Evolutionary conservation across 176 grass and related monocot species (phyloP), one percentile per base, ranked within the genome.

Genomic region (Eragrostis curvula): DNA sequence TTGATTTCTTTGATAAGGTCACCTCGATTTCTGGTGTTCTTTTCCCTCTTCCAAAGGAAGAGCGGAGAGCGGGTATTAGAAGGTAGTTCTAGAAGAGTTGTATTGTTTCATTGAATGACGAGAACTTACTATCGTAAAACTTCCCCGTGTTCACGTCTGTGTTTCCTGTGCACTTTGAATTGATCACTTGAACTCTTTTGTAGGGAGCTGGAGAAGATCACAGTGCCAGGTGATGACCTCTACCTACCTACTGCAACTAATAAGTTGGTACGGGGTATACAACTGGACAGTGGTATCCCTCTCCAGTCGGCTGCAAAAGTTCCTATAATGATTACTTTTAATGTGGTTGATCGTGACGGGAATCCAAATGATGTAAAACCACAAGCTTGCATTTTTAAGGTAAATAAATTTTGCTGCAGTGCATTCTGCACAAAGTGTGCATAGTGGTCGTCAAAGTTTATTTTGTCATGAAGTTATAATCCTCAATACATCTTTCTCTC

Each of bases 271-370:
- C 81, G 77, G 84, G 93, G 96, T 73, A 96, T 99, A 86, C 92
- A 93, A 79, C 71, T 99, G 82, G 93, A 96, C 80, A 99, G 96
- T 68, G 96, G 96, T 48, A 99, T 96, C 78, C 96, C 96, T 39
- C 96, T 99, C 70, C 96, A 99, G 75, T 99, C 96, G 64, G 96
- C 96, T 29, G 96, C 96, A 84, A 99, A 99, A 96, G 96, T 99
- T 89, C 96, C 96, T 41, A 99, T 99, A 79, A 99, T 99, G 96
- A 99, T 99, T 80, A 96, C 96, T 81, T 99, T 99, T 82, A 95
- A 96, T 24, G 96, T 99, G 46, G 80, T 93, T 75, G 96, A 99
- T 77, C 94, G 89, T 76, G 87, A 96, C 36, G 96, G 96, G 66
- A 81, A 93, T 76, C 93, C 90, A 79, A 90, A 91, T 86, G 90